Percentiles rank a stretch among this genome's conserved stretches.
Evolutionary conservation across 345 rosid species (phyloP).

Genomic region (Passiflora organensis): DNA sequence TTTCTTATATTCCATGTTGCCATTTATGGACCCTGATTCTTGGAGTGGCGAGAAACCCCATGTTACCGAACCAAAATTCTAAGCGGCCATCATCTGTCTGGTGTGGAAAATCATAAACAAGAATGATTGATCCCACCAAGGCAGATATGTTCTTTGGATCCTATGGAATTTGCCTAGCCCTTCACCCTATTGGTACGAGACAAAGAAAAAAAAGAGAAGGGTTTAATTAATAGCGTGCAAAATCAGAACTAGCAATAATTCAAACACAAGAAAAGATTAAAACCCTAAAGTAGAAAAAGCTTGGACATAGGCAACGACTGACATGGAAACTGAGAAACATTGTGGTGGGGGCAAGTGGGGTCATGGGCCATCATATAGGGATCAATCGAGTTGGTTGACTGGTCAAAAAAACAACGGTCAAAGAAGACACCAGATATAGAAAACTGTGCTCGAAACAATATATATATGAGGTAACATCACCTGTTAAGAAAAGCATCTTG

Average conservation of each 20-base stretch:
- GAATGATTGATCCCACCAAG: constrained; percentile 37
- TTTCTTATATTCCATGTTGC: too few relatives aligned
- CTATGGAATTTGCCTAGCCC: constrained; percentile 6
- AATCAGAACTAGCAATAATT: too few relatives aligned
- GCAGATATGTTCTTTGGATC: constrained; percentile 24
- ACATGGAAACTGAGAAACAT: background rate
- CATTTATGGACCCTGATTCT: constrained; percentile 19
- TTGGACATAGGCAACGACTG: too few relatives aligned
- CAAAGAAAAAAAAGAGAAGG: background rate
- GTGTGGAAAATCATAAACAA: constrained; percentile 25
- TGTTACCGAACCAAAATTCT: constrained; percentile 42
- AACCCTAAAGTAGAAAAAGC: too few relatives aligned
- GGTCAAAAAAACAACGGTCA: constrained; percentile 38
- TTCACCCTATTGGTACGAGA: background rate
- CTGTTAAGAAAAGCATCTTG: constrained; percentile 49
- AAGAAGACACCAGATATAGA: constrained; percentile 22
- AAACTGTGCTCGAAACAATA: constrained; percentile 28
- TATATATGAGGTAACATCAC: constrained; percentile 26
- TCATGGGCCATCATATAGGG: constrained; percentile 20
- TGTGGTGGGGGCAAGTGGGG: constrained; percentile 4
- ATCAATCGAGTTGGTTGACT: constrained; percentile 37
- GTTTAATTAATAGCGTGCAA: too few relatives aligned
- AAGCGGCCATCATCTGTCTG: constrained; percentile 36
- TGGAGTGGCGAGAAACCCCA: constrained; percentile 41
- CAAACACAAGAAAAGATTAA: too few relatives aligned